These are phyloP conservation scores for Excoecaria cochinchinensis DNA, from an alignment of 345 rosid genomes.

Conservation along the genomic window DNA sequence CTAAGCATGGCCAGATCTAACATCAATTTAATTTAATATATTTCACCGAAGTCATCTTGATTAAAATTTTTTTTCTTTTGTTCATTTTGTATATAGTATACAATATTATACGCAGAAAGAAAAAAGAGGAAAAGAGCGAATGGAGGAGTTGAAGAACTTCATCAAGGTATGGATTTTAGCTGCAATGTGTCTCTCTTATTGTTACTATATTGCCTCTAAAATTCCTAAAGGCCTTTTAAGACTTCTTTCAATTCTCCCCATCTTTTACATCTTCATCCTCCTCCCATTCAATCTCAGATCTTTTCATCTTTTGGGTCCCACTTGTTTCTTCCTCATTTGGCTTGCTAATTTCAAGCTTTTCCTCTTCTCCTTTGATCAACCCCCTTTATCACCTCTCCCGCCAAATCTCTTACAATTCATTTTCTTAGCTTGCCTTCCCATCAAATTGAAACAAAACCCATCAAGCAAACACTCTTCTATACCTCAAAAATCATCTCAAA, in stretches of 20 bases:
- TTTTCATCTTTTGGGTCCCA: not conserved
- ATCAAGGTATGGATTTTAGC: conserved; percentile 5
- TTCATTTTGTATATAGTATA: no score
- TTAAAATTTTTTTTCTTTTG: no score
- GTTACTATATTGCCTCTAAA: not conserved
- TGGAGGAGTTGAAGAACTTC: conserved; percentile 3
- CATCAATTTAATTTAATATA: no score
- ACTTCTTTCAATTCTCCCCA: conserved; percentile 1
- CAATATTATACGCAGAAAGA: no score
- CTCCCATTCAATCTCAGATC: conserved; percentile 14
- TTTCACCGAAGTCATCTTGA: no score
- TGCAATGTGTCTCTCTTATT: not conserved
- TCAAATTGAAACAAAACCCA: not conserved
- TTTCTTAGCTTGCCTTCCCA: conserved; percentile 5
- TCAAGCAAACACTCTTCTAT: not conserved
- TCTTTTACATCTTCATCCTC: conserved; percentile 7
- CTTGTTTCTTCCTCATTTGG: conserved; percentile 13
- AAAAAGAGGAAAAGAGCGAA: no score
- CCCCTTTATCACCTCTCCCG: conserved; percentile 5
- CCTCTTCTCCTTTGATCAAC: conserved; percentile 13
- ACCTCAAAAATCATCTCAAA: no score
- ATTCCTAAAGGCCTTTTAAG: not conserved
- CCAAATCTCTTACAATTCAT: not conserved
- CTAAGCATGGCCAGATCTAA: no score
- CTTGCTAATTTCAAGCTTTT: conserved; percentile 17